Conservation (phyloP, 2,329 filamentous ascomycete species). For the Fusarium graminum region DNA sequence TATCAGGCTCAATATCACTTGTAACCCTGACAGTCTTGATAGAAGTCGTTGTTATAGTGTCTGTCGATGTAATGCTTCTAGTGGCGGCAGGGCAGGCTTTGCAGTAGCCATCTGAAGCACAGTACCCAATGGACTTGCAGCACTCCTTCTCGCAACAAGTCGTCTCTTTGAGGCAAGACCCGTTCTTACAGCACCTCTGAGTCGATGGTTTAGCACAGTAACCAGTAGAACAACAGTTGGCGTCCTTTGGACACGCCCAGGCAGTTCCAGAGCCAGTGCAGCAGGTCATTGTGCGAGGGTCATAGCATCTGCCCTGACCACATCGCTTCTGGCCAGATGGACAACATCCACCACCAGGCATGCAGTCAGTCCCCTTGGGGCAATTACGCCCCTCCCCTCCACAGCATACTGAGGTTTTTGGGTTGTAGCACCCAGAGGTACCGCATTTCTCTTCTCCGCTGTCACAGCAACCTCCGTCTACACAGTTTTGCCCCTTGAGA, state of each 20-base stretch:
- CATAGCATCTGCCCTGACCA: conserved; percentile 25
- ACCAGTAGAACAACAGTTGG: conserved; percentile 8
- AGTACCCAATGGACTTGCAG: conserved; percentile 3
- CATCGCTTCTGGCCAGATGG: conserved; percentile 11
- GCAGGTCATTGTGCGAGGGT: not conserved
- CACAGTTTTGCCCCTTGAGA: not conserved
- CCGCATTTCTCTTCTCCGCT: conserved; percentile 3
- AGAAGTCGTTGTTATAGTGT: conserved; percentile 10
- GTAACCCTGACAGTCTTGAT: conserved; percentile 17
- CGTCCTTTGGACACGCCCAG: not conserved
- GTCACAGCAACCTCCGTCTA: conserved; percentile 7
- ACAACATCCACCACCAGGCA: conserved; percentile 16
- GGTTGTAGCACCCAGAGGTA: conserved; percentile 8
- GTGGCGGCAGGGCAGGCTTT: conserved; percentile 20
- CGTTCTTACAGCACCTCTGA: conserved; percentile 18
- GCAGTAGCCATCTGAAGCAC: conserved; percentile 8
- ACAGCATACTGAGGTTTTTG: conserved; percentile 1
- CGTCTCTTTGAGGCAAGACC: not conserved
- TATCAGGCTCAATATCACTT: conserved; percentile 15
- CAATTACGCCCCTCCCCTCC: not conserved
- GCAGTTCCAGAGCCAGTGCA: conserved; percentile 9
- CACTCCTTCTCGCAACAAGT: conserved; percentile 22
- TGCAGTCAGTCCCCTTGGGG: conserved; percentile 9
- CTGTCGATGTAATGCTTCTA: not conserved
- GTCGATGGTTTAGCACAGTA: not conserved